Evolutionary conservation across 129 eudicot genomes (phyloP), one percentile per base, ranked within the genome.

Genomic region (Centrapalus pauciflorus): DNA sequence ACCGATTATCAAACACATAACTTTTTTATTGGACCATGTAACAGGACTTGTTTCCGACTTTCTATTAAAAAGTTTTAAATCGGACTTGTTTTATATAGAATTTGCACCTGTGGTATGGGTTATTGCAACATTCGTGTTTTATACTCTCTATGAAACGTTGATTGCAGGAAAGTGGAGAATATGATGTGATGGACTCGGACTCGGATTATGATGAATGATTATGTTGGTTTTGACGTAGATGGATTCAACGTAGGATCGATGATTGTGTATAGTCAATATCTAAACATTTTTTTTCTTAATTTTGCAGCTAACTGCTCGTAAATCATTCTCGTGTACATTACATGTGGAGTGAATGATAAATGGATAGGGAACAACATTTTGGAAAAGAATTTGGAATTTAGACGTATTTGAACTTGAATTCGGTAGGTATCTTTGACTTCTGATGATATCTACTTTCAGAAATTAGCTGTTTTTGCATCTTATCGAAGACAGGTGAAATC

Each of bases 131-230:
- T n/a, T 3, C 64, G 11, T 9, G 11, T 62, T n/a, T n/a, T 58
- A 38, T 61, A 51, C 45, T 66, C 12, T 35, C 19, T 16, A 54
- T 23, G 27, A 50, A 17, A 41, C 52, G 16, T 14, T 24, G 20
- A 45, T 58, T 76, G 63, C 83, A 90, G 97, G 97, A 90, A 77
- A 80, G 69, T 73, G 85, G 95, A 23, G 92, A 86, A 70, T 70
- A 79, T 34, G 61, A 51, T 23, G 74, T 71, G 38, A 21, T 68
- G 16, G 86, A 81, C 29, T 84, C 78, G 10, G 97, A 83, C 65
- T 72, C 86, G 0, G 95, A 89, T 16, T 86, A 74, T 57, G 87
- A 81, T 27, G 85, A 51, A 51, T 69, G 69, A 50, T 27, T 34
- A 14, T 62, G 24, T 67, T 76, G 33, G 9, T 12, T 54, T 51